Conservation (phyloP, 2,329 filamentous ascomycete species). For the Mycosphaerella sp. region DNA sequence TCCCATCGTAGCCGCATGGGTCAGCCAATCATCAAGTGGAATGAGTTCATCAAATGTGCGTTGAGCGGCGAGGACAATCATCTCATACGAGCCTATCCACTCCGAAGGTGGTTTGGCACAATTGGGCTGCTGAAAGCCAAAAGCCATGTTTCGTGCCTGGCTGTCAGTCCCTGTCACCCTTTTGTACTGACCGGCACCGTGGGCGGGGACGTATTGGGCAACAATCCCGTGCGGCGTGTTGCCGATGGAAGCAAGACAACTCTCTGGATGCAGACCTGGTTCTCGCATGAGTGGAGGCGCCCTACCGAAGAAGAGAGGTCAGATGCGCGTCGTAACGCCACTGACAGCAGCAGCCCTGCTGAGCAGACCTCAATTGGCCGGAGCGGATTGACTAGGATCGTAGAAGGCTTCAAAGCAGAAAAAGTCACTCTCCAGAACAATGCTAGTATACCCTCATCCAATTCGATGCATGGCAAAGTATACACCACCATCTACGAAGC, state of each 20-base stretch:
- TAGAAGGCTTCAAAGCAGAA: slow-evolving; percentile 39
- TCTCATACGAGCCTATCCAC: slow-evolving; percentile 43
- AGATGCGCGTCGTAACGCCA: not conserved
- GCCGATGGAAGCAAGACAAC: slow-evolving; percentile 43
- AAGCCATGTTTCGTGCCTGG: slow-evolving; percentile 37
- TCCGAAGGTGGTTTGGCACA: slow-evolving; percentile 49
- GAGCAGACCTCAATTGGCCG: slow-evolving; percentile 2
- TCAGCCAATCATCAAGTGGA: slow-evolving; percentile 45
- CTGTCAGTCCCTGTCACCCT: slow-evolving; percentile 50
- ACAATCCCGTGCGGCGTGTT: slow-evolving; percentile 48
- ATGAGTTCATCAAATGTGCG: slow-evolving; percentile 50
- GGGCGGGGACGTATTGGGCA: slow-evolving; percentile 46
- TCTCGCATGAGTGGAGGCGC: slow-evolving; percentile 50
- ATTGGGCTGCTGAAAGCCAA: slow-evolving; percentile 35
- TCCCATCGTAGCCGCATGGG: slow-evolving; percentile 47
- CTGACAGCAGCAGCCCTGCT: not conserved
- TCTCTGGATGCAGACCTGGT: slow-evolving; percentile 52
- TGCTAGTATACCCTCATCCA: slow-evolving; percentile 12
- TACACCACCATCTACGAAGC: slow-evolving; percentile 42
- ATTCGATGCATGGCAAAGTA: slow-evolving; percentile 19
- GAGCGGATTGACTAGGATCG: slow-evolving; percentile 32
- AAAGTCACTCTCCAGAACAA: slow-evolving; percentile 16
- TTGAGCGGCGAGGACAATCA: slow-evolving; percentile 51
- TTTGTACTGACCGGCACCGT: slow-evolving; percentile 48
- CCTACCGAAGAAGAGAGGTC: slow-evolving; percentile 18